phyloP scores from a whole-genome alignment of 2,329 filamentous ascomycete species.

The Dactylellina sp. region DNA sequence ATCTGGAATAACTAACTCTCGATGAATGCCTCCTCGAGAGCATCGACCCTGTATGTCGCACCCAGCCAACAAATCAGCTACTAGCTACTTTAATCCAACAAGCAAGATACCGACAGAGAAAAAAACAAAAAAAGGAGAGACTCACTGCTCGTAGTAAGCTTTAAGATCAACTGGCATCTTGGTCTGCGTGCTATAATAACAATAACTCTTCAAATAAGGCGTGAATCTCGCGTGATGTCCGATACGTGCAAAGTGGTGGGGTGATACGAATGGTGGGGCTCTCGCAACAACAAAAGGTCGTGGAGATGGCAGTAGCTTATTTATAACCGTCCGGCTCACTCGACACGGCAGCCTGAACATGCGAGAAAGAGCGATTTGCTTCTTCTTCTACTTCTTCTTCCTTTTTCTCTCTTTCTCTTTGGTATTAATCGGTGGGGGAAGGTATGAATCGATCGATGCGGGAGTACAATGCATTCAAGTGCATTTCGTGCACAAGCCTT shows the following conservation, averaged over 20 bases:
- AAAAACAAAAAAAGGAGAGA: background rate
- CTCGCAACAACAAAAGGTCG: constrained; percentile 5
- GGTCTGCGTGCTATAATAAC: constrained; percentile 13
- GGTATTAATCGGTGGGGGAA: background rate
- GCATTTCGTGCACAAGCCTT: constrained; percentile 17
- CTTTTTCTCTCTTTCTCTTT: too few species aligned
- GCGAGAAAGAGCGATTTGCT: constrained; percentile 41
- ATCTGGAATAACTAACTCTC: constrained; percentile 58
- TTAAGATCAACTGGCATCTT: constrained; percentile 53
- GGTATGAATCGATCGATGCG: background rate
- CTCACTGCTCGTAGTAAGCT: constrained; percentile 43
- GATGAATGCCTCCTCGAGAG: constrained; percentile 61
- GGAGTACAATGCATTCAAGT: background rate
- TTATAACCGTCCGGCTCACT: constrained; percentile 29
- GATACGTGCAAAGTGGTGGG: background rate
- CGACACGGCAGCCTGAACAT: constrained; percentile 43
- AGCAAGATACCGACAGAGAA: constrained; percentile 5
- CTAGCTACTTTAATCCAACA: background rate
- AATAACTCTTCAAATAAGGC: background rate
- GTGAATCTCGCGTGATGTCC: constrained; percentile 15
- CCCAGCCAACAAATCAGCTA: constrained; percentile 33
- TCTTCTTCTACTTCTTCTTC: too few species aligned
- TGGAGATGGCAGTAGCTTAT: constrained; percentile 2
- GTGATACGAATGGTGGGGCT: constrained; percentile 36
- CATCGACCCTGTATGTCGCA: constrained; percentile 61